Conservation (phyloP, 352 stramenopile genomes). For the Globisporangium iwayamae region DNA sequence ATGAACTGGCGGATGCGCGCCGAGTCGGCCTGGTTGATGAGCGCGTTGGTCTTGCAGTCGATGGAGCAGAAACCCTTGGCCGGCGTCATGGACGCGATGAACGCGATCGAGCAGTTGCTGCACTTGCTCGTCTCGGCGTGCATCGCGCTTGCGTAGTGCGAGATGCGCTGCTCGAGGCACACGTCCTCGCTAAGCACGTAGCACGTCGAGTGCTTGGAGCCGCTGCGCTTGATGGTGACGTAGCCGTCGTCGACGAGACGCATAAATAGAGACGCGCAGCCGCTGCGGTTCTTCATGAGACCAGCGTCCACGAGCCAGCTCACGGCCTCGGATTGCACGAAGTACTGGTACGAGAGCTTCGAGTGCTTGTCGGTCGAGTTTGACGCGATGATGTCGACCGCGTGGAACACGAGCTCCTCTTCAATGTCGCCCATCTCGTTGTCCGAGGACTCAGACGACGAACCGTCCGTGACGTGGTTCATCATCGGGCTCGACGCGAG, state of each 20-base stretch:
- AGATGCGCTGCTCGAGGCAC: constrained; percentile 47
- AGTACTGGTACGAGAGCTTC: constrained; percentile 81
- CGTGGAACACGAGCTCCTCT: constrained; percentile 52
- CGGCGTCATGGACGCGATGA: constrained; percentile 57
- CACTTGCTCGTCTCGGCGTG: constrained; percentile 81
- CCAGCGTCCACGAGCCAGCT: constrained; percentile 76
- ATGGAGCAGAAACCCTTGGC: constrained; percentile 80
- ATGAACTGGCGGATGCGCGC: constrained; percentile 56
- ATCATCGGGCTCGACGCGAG: constrained; percentile 21
- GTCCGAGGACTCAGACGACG: constrained; percentile 49
- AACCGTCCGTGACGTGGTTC: constrained; percentile 18
- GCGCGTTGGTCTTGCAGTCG: constrained; percentile 84
- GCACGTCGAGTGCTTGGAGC: constrained; percentile 52
- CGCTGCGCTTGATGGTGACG: constrained; percentile 57
- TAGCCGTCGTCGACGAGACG: constrained; percentile 68
- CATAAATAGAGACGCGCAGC: constrained; percentile 50
- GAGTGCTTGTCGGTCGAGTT: constrained; percentile 67
- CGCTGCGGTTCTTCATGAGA: constrained; percentile 56
- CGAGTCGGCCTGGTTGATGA: constrained; percentile 71
- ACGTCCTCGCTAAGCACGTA: constrained; percentile 72
- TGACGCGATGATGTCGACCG: constrained; percentile 63
- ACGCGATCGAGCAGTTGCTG: constrained; percentile 75
- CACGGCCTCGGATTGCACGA: constrained; percentile 80
- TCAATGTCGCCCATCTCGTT: constrained; percentile 51
- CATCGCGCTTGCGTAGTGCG: constrained; percentile 61